A percentile compares a stretch with the other conserved stretches of the same genome.
Conservation (phyloP, 306 rosid genomes). For the Cicer yamashitae region DNA sequence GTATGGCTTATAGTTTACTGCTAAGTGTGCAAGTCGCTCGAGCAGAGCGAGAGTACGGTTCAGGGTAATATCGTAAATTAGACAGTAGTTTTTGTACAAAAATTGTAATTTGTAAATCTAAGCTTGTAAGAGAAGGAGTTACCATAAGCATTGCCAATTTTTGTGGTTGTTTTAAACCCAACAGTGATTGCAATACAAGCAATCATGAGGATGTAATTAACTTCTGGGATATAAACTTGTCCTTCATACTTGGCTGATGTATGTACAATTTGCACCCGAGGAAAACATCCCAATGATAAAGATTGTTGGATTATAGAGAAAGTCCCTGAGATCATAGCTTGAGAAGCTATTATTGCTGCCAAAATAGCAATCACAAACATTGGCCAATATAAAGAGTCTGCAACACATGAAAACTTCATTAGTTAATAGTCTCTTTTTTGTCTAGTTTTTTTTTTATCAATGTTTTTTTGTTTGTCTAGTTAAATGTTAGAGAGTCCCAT, state of each 20-base stretch:
- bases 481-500: too few relatives aligned
- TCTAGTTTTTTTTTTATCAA: too few relatives aligned
- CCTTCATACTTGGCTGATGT: constrained; percentile 74
- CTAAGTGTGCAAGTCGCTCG: too few relatives aligned
- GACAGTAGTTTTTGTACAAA: too few relatives aligned
- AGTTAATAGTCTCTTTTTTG: neutral
- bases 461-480: too few relatives aligned
- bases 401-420: constrained; percentile 33
- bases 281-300: constrained; percentile 76
- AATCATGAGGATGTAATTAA: constrained; percentile 73
- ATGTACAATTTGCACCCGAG: constrained; percentile 76
- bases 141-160: constrained; percentile 88
- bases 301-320: constrained; percentile 87
- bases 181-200: constrained; percentile 71
- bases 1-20: too few relatives aligned
- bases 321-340: constrained; percentile 82
- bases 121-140: neutral
- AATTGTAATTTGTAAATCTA: too few relatives aligned
- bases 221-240: constrained; percentile 80
- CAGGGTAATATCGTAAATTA: too few relatives aligned
- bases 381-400: constrained; percentile 66
- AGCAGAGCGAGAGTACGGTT: too few relatives aligned
- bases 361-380: constrained; percentile 53
- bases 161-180: constrained; percentile 55
- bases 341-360: constrained; percentile 83